Evolutionary conservation across 225 moss, liverwort and hornwort species (phyloP), one percentile per base, ranked within the genome.

Genomic region (Polytrichum commune): DNA sequence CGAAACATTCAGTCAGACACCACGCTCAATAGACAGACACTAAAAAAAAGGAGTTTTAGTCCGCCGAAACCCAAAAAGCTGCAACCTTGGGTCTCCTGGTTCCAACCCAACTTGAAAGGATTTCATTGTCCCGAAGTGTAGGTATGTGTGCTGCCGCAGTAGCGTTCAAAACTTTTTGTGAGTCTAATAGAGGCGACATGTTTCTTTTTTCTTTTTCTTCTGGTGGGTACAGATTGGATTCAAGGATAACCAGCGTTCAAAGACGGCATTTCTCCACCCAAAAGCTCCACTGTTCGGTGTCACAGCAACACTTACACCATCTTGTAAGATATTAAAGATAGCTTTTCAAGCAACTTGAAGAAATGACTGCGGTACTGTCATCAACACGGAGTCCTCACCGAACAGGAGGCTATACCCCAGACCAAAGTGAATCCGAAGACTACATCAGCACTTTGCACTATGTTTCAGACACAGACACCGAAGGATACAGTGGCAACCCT

Each of bases 381-480:
- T 28, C 77, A 56, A 7, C 46, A 46, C 75, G 67, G 32, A 62
- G 80, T 18, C 80, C 75, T 10, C 46, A 46, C 46, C 46, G 46
- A 46, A 1, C 78, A 23, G 79, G 87, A 32, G 76, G 75, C 54
- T 72, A 77, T 62, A 84, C 87, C 1, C 81, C 87, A 13, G 87
- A 87, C 29, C 73, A 74, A n/a, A 84, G 76, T 66, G 87, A 87
- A 72, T 81, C 87, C 29, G 83, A 83, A 33, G 87, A 83, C 23
- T 87, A 81, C 53, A 67, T 78, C 53, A 78, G 65, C 20, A 76
- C 84, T 4, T 61, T 84, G 8, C 84, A 84, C 19, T 84, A 84
- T 62, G 77, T 82, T 23, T 87, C 87, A 2, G 87, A 84, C 60
- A 87, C 87, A 0, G 83, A 84, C 54, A 87, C 83, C 1, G 86